Conservation (phyloP, 148 eudicot genomes). For the Diospyros lotus region DNA sequence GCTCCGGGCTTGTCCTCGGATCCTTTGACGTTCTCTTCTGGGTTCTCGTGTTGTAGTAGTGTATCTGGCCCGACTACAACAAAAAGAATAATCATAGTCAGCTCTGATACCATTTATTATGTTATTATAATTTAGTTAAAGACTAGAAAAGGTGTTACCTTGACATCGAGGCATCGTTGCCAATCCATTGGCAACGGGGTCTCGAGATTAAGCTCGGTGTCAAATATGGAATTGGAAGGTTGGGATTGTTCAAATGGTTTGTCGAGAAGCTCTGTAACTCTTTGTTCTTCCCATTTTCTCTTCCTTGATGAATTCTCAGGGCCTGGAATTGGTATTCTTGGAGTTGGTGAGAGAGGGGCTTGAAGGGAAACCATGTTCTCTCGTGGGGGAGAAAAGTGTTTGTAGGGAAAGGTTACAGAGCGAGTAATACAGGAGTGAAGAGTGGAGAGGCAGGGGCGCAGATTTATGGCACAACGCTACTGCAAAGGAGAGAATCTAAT, state of each 20-base stretch:
- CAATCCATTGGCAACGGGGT: constrained; percentile 70
- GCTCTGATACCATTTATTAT: no score
- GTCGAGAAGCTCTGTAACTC: constrained; percentile 25
- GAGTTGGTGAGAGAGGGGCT: constrained; percentile 36
- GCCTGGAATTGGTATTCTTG: constrained; percentile 27
- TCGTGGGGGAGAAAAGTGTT: constrained; percentile 11
- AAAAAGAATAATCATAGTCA: background rate
- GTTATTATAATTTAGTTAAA: background rate
- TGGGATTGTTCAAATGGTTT: constrained; percentile 20
- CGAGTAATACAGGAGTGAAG: constrained; percentile 34
- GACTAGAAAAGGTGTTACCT: constrained; percentile 35
- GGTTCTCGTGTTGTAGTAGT: constrained; percentile 77
- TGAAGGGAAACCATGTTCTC: constrained; percentile 59
- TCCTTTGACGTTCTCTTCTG: constrained; percentile 61
- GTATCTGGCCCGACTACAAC: constrained; percentile 64
- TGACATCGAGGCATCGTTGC: constrained; percentile 85
- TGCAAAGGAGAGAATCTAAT: constrained; percentile 36
- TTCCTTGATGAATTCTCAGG: constrained; percentile 43
- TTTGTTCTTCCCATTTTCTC: constrained; percentile 47
- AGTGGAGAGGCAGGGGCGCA: background rate
- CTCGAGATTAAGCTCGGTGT: constrained; percentile 42
- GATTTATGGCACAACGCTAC: constrained; percentile 14
- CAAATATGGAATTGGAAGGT: constrained; percentile 29
- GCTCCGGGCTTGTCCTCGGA: constrained; percentile 52
- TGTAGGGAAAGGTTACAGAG: constrained; percentile 5